These are phyloP conservation scores for Rhinocladiella mackenziei DNA, from an alignment of 2,329 filamentous ascomycete genomes.

Conservation along the genomic window DNA sequence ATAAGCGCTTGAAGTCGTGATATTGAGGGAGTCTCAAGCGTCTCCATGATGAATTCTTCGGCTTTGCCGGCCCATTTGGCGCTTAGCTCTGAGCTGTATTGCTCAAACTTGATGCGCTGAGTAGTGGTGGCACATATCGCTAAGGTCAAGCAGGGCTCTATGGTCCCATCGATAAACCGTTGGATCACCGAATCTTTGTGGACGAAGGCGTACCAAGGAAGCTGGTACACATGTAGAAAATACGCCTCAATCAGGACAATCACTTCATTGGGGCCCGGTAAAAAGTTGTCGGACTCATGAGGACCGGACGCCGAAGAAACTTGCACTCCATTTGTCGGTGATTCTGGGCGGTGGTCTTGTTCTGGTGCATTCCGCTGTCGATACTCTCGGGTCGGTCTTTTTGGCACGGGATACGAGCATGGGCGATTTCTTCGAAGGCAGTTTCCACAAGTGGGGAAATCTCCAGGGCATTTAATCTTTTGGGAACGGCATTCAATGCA, in stretches of 20 bases:
- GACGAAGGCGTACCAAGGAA: conserved; percentile 32
- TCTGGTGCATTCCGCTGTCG: neutral
- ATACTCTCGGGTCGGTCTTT: conserved; percentile 8
- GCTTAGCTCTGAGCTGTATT: conserved; percentile 8
- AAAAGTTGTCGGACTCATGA: conserved; percentile 2
- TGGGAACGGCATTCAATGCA: conserved; percentile 20
- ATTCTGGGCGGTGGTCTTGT: neutral
- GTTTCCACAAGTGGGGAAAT: conserved; percentile 13
- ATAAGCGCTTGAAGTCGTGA: conserved; percentile 21
- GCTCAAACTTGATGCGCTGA: conserved; percentile 16
- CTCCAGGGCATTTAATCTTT: conserved; percentile 14
- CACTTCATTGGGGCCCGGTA: conserved; percentile 7
- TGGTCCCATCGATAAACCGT: conserved; percentile 15
- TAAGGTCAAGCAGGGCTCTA: conserved; percentile 18
- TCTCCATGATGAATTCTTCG: conserved; percentile 15
- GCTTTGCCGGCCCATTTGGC: conserved; percentile 15
- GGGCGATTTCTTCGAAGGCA: conserved; percentile 15
- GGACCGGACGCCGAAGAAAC: neutral
- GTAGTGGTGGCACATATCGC: conserved; percentile 20
- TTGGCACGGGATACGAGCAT: conserved; percentile 13
- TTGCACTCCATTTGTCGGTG: neutral
- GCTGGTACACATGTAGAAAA: conserved; percentile 32
- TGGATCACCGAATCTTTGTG: conserved; percentile 33
- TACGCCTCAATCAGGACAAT: conserved; percentile 28
- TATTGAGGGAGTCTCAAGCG: conserved; percentile 17